These are phyloP conservation scores for Dothistroma pini DNA, from an alignment of 2,329 filamentous ascomycete species.

Conservation along the genomic window DNA sequence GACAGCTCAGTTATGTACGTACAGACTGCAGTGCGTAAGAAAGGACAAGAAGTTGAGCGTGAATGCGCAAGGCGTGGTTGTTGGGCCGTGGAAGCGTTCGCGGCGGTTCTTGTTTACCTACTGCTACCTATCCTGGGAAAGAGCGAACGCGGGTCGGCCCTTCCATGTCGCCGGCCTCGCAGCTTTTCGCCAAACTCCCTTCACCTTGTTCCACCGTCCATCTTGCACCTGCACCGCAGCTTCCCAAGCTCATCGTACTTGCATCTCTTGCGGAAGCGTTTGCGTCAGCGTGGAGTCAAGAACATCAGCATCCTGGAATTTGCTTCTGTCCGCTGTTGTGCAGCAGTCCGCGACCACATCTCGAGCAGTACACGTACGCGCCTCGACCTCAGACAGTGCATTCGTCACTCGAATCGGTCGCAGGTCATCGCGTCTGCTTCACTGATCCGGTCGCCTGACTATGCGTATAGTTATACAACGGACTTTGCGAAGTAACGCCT, in stretches of 20 bases:
- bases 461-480: not conserved
- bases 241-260: too few relatives aligned
- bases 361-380: not conserved
- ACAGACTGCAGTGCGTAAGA: not conserved
- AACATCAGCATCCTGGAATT: not conserved
- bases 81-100: not conserved
- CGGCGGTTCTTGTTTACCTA: too few relatives aligned
- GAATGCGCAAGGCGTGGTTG: not conserved
- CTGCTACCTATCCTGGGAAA: too few relatives aligned
- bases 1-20: not conserved
- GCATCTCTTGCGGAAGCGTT: too few relatives aligned
- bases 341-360: not conserved
- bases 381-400: slow-evolving; percentile 6
- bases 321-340: not conserved
- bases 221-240: too few relatives aligned
- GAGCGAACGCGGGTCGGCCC: too few relatives aligned
- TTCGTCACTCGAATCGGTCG: slow-evolving; percentile 5
- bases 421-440: not conserved
- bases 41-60: not conserved
- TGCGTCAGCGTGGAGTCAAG: too few relatives aligned
- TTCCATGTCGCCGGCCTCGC: too few relatives aligned
- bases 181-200: too few relatives aligned
- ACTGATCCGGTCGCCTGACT: not conserved
- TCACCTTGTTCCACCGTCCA: too few relatives aligned
- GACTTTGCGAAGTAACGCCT: too few relatives aligned